Evolutionary conservation across 2,329 filamentous ascomycete genomes (phyloP), one percentile per base, ranked within the genome.

Genomic region (Chaetomium sp.): DNA sequence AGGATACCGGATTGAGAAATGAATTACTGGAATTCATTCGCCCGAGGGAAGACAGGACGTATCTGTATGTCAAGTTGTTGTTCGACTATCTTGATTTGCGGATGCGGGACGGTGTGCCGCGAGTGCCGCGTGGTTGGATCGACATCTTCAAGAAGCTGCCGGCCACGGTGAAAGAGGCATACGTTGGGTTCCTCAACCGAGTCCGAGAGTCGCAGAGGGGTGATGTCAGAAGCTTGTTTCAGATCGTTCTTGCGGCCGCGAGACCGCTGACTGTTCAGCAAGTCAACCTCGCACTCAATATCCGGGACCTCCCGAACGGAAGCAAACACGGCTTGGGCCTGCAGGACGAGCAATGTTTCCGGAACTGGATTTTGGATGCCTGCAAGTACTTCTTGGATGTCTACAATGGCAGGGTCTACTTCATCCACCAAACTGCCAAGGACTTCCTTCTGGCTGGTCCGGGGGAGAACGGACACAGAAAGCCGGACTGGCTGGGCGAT

Each of bases 401-500:
- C 13, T 68, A 68, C 64, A 62, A 69, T 33, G 62, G 63, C 45
- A 51, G 64, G 5, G 68, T 69, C 10, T 68, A 69, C 56, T 69
- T 69, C 50, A 69, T 69, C 29, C 67, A 69, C 47, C 67, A 68
- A 33, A 68, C 67, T 8, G 67, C 67, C 23, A 69, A 67, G 25
- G 67, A 69, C 49, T 69, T 66, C n/a, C 57, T 69, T 7, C 60
- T 69, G 21, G 62, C 55, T 1, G 54, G 47, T 16, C 33, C 62
- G 0, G 38, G 25, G 8, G 57, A 57, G 35, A 42, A 61, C 9
- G 55, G 47, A 7, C 38, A 38, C 4, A 23, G 25, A 2, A 66
- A 68, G 25, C 68, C 68, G 1, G 57, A 38, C 27, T 69, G 68
- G 68, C 19, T 69, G 21, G 66, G 68, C 1, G 53, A 66, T 8